These are phyloP conservation scores for Ceratopteris richardii DNA, from an alignment of 75 land plant genomes.

Conservation along the genomic window DNA sequence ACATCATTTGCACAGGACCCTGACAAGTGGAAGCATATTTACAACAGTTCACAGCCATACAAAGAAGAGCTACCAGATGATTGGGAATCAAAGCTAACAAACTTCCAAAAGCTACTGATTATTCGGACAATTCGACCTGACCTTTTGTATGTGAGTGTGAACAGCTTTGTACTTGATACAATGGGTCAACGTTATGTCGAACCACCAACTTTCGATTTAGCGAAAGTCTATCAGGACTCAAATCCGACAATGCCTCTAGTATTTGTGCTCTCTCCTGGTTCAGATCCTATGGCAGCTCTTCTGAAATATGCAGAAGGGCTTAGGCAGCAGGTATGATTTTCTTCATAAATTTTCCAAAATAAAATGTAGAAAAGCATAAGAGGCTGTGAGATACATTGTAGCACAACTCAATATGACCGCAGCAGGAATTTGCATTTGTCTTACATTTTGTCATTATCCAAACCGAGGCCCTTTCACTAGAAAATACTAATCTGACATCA, in stretches of 20 bases:
- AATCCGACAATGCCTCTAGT: slow-evolving; percentile 21
- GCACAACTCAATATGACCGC: too few relatives aligned
- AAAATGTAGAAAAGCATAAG: too few relatives aligned
- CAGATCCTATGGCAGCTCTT: slow-evolving; percentile 39
- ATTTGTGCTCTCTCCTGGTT: slow-evolving; percentile 33
- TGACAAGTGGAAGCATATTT: slow-evolving; percentile 19
- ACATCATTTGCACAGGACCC: slow-evolving; percentile 12
- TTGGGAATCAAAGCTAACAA: slow-evolving; percentile 15
- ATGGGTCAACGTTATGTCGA: slow-evolving; percentile 35
- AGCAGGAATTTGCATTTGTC: too few relatives aligned
- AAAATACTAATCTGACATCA: too few relatives aligned
- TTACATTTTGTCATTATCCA: too few relatives aligned
- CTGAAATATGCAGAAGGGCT: slow-evolving; percentile 28
- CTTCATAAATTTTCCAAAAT: background rate
- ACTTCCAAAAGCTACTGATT: slow-evolving; percentile 25
- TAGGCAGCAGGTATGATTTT: slow-evolving; percentile 14
- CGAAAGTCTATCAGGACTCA: slow-evolving; percentile 26
- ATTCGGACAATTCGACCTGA: slow-evolving; percentile 28
- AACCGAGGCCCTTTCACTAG: too few relatives aligned
- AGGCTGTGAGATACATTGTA: too few relatives aligned
- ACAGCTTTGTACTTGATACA: slow-evolving; percentile 15
- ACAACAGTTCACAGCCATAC: slow-evolving; percentile 28
- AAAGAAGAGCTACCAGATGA: slow-evolving; percentile 17
- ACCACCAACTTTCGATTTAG: slow-evolving; percentile 32
- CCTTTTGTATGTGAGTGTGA: slow-evolving; percentile 21